A percentile compares a stretch with the other conserved stretches of the same genome.
Evolutionary conservation across 2,329 filamentous ascomycete genomes (phyloP).

Genomic region (Aspergillus versicolor): DNA sequence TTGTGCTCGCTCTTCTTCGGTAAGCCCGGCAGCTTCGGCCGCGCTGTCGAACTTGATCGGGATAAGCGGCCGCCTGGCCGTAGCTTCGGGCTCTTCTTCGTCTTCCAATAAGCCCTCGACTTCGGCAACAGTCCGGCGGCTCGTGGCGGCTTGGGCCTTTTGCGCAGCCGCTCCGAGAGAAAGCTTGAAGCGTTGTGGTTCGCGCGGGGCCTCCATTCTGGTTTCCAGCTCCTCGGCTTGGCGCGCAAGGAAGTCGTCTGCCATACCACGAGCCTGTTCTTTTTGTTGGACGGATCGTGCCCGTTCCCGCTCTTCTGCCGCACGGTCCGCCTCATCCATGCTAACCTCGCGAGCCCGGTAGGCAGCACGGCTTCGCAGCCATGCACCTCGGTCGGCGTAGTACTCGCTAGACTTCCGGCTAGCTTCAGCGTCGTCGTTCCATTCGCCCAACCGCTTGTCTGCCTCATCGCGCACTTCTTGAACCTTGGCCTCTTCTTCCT

Average conservation of each 20-base stretch:
- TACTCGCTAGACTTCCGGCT: conserved; percentile 73
- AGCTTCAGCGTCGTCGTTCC: conserved; percentile 85
- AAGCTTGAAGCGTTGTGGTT: conserved; percentile 82
- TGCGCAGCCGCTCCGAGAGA: conserved; percentile 87
- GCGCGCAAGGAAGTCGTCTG: conserved; percentile 84
- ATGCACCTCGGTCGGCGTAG: conserved; percentile 80
- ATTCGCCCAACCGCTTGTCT: conserved; percentile 71
- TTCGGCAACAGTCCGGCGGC: conserved; percentile 81
- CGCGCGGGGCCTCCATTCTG: conserved; percentile 44
- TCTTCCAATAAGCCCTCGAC: conserved; percentile 93
- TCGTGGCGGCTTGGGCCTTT: conserved; percentile 59
- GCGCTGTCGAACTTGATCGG: conserved; percentile 79
- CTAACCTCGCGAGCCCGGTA: conserved; percentile 73
- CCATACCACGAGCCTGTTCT: conserved; percentile 78
- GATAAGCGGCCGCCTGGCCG: conserved; percentile 71
- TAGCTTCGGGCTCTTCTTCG: conserved; percentile 76
- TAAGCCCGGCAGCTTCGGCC: conserved; percentile 65
- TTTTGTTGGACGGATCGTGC: conserved; percentile 68
- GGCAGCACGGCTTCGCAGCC: conserved; percentile 75
- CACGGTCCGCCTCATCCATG: conserved; percentile 79
- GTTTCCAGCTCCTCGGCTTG: conserved; percentile 73
- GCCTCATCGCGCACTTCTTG: conserved; percentile 66
- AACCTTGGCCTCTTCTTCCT: conserved; percentile 66
- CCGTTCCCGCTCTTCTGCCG: conserved; percentile 72
- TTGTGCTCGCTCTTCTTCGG: conserved; percentile 82